Evolutionary conservation across 1,139 yeast genomes (phyloP).

Genomic region (Blastobotrys proliferans): DNA sequence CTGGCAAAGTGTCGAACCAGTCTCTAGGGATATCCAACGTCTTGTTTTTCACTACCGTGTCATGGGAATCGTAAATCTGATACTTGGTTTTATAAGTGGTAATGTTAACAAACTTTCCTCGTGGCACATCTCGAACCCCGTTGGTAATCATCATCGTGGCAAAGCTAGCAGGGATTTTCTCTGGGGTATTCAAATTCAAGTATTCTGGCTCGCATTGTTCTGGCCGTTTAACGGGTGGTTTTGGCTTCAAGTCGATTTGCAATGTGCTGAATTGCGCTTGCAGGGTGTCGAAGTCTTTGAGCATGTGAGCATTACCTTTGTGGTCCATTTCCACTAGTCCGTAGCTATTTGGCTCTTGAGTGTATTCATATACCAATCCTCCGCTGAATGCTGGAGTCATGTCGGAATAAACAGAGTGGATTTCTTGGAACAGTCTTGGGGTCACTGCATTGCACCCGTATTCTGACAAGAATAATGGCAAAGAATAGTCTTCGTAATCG

Average conservation of each 20-base stretch:
- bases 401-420: conserved; percentile 44
- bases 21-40: conserved; percentile 16
- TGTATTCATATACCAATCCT: conserved; percentile 86
- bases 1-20: no score
- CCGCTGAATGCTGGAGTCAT: conserved; percentile 65
- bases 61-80: conserved; percentile 47
- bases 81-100: conserved; percentile 38
- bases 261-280: conserved; percentile 19
- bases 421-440: conserved; percentile 81
- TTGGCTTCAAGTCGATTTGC: conserved; percentile 18
- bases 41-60: conserved; percentile 50
- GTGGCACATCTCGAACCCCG: conserved; percentile 31
- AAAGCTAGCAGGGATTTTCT: conserved; percentile 28
- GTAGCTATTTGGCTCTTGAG: conserved; percentile 84
- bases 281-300: conserved; percentile 34
- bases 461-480: conserved; percentile 87
- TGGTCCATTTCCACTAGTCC: conserved; percentile 68
- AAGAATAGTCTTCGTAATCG: conserved; percentile 55
- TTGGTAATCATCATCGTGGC: conserved; percentile 26
- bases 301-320: conserved; percentile 48
- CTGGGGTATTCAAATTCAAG: conserved; percentile 28
- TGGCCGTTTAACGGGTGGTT: conserved; percentile 20
- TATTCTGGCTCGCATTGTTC: conserved; percentile 27
- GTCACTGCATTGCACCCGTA: conserved; percentile 85
- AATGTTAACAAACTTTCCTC: conserved; percentile 45